Percentiles rank a stretch among this genome's conserved stretches.
Evolutionary conservation across 257 asterid species (phyloP).

Genomic region (Leonotis leonurus): DNA sequence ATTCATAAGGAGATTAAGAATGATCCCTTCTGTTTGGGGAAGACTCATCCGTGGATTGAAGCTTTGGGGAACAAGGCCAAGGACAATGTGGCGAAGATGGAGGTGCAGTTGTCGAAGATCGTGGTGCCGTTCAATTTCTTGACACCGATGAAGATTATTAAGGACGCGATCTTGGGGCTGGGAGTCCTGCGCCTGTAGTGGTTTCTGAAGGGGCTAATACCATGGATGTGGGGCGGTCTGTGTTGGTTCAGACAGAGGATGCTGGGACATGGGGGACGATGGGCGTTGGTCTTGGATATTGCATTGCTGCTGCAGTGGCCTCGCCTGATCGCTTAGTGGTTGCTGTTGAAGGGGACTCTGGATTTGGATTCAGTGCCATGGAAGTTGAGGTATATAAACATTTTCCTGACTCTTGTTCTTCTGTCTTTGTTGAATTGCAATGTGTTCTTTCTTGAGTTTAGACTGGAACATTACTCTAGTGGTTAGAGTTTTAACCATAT

Average conservation of each 20-base stretch:
- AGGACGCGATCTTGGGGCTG: constrained; percentile 69
- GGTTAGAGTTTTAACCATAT: not conserved
- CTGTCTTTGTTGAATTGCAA: not conserved
- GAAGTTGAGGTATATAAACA: constrained; percentile 93
- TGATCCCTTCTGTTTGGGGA: constrained; percentile 74
- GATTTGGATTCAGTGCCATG: constrained; percentile 96
- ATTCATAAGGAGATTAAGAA: constrained; percentile 69
- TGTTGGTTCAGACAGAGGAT: constrained; percentile 85
- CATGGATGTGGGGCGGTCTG: constrained; percentile 83
- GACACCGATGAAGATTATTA: constrained; percentile 88
- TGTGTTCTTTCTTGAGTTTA: not conserved
- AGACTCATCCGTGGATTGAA: constrained; percentile 80
- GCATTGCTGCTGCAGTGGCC: constrained; percentile 97
- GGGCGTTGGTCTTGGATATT: constrained; percentile 97
- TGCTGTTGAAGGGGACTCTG: constrained; percentile 97
- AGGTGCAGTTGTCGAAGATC: constrained; percentile 59
- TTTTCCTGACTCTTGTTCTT: not conserved
- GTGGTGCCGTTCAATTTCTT: constrained; percentile 81
- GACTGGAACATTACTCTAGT: not conserved
- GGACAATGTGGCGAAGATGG: constrained; percentile 85
- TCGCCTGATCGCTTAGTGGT: constrained; percentile 79
- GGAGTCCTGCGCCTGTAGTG: constrained; percentile 68
- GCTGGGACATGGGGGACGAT: constrained; percentile 99
- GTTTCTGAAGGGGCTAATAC: constrained; percentile 95
- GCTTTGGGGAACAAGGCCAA: constrained; percentile 48